These are phyloP conservation scores for Termitomyces sp. DNA, from an alignment of 768 basidiomycete genomes.

Conservation along the genomic window DNA sequence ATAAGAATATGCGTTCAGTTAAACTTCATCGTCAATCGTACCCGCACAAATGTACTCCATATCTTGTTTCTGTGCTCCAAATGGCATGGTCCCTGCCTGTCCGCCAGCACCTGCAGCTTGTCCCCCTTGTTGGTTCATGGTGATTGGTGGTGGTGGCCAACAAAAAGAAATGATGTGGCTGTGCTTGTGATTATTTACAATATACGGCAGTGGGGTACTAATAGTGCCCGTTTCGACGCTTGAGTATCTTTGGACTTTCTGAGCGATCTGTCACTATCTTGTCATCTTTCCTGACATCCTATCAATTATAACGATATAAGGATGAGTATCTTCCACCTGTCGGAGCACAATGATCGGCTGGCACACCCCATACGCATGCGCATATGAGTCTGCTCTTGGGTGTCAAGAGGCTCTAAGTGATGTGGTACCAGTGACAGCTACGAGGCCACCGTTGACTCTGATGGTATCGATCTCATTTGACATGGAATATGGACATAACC, in stretches of 20 bases:
- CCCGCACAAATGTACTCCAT: constrained; percentile 91
- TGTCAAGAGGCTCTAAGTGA: constrained; percentile 7
- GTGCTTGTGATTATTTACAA: neutral
- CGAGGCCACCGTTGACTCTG: constrained; percentile 3
- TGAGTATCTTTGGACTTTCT: neutral
- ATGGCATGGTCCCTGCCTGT: constrained; percentile 20
- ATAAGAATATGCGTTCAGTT: constrained; percentile 8
- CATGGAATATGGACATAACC: neutral
- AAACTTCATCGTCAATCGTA: constrained; percentile 23
- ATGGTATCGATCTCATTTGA: constrained; percentile 14
- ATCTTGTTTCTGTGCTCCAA: constrained; percentile 42
- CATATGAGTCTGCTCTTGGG: neutral
- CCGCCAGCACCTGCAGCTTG: constrained; percentile 15
- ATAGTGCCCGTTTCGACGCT: neutral
- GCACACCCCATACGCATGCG: neutral
- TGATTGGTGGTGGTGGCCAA: constrained; percentile 6
- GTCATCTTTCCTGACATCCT: neutral
- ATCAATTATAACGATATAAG: neutral
- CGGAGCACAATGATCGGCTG: constrained; percentile 4
- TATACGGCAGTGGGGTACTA: too few species aligned
- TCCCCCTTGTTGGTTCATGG: constrained; percentile 22
- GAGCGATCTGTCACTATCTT: neutral
- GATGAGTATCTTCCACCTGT: constrained; percentile 3
- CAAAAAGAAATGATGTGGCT: constrained; percentile 13
- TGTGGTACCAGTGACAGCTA: constrained; percentile 9